Evolutionary conservation across 352 stramenopile species (phyloP).

Genomic region (Phytophthora aleatoria): DNA sequence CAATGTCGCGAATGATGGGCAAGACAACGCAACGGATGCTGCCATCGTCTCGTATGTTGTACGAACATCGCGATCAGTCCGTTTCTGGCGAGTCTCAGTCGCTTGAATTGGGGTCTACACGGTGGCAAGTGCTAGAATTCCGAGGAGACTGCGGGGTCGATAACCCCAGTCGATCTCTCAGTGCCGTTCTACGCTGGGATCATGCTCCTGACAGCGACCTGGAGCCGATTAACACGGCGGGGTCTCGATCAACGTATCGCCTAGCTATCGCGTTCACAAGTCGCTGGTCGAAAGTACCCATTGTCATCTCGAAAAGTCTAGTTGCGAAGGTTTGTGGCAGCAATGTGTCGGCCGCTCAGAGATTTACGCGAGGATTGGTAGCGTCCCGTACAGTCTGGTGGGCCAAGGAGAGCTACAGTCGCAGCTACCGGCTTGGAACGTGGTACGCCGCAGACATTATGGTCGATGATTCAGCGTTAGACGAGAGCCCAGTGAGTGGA

Average conservation of each 20-base stretch:
- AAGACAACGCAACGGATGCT: slow-evolving; percentile 52
- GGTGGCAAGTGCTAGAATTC: slow-evolving; percentile 49
- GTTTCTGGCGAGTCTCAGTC: slow-evolving; percentile 12
- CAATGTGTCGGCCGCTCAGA: slow-evolving; percentile 48
- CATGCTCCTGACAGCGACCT: slow-evolving; percentile 20
- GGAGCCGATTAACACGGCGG: slow-evolving; percentile 45
- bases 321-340: slow-evolving; percentile 63
- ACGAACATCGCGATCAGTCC: slow-evolving; percentile 18
- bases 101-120: slow-evolving; percentile 15
- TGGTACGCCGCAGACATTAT: slow-evolving; percentile 73
- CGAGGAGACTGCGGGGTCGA: slow-evolving; percentile 37
- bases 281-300: slow-evolving; percentile 47
- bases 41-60: slow-evolving; percentile 36
- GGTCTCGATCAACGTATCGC: slow-evolving; percentile 62
- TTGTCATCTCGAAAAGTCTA: slow-evolving; percentile 74
- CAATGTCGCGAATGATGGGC: slow-evolving; percentile 37
- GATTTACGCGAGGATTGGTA: slow-evolving; percentile 54
- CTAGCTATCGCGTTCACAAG: slow-evolving; percentile 62
- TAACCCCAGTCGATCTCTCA: slow-evolving; percentile 54
- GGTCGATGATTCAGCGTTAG: slow-evolving; percentile 6
- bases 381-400: slow-evolving; percentile 68
- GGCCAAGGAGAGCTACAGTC: slow-evolving; percentile 79
- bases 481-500: slow-evolving; percentile 11
- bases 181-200: slow-evolving; percentile 65
- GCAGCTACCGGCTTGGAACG: slow-evolving; percentile 71